phyloP scores from a whole-genome alignment of 1,139 yeast genomes.

The Pichia norvegensis region DNA sequence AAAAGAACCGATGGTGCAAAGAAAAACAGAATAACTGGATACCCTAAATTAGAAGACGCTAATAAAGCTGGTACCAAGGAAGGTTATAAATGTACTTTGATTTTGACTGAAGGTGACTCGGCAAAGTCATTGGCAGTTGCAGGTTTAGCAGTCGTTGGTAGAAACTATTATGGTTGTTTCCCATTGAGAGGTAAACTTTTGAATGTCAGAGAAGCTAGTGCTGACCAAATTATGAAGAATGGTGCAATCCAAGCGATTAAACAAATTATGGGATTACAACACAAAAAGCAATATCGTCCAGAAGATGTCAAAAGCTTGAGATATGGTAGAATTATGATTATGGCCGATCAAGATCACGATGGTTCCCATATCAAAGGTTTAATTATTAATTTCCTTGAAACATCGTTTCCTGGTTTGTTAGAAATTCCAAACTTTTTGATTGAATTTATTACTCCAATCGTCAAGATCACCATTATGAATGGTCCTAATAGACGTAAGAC shows the following conservation, averaged over 20 bases:
- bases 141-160: constrained; percentile 91
- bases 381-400: constrained; percentile 84
- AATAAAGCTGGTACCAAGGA: constrained; percentile 94
- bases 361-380: constrained; percentile 98
- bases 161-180: constrained; percentile 92
- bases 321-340: constrained; percentile 96
- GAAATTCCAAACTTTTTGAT: constrained; percentile 86
- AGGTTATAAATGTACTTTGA: constrained; percentile 85
- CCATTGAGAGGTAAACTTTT: constrained; percentile 92
- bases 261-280: constrained; percentile 93
- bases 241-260: constrained; percentile 92
- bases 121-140: constrained; percentile 90
- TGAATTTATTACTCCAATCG: constrained; percentile 95
- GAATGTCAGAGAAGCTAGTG: constrained; percentile 93
- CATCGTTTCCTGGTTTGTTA: constrained; percentile 89
- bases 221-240: constrained; percentile 88
- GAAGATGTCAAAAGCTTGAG: constrained; percentile 68
- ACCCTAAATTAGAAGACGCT: constrained; percentile 90
- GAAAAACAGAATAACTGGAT: constrained; percentile 79
- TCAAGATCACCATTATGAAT: constrained; percentile 71
- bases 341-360: constrained; percentile 99
- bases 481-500: constrained; percentile 50
- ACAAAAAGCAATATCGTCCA: constrained; percentile 63
- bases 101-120: constrained; percentile 95
- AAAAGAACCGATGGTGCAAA: constrained; percentile 87